A percentile compares a stretch with the other conserved stretches of the same genome.
These are phyloP conservation scores for Lanmaoa rubissima DNA, from an alignment of 768 basidiomycete species.

Conservation along the genomic window DNA sequence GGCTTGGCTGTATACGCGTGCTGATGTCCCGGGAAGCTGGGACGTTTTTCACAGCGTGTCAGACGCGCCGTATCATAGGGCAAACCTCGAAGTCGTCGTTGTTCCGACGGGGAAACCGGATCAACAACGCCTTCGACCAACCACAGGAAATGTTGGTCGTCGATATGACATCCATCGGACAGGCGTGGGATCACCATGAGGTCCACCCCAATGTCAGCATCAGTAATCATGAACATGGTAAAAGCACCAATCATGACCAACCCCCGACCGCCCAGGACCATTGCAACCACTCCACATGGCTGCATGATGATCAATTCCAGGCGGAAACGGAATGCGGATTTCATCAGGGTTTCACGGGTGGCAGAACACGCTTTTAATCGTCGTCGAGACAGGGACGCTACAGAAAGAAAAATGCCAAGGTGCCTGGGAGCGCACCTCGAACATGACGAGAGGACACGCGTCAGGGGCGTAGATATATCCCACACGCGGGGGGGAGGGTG, in stretches of 20 bases:
- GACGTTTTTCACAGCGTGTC: background rate
- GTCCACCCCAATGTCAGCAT: no score
- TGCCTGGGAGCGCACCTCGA: background rate
- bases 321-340: background rate
- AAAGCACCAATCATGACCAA: background rate
- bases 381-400: background rate
- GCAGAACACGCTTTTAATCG: background rate
- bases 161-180: background rate
- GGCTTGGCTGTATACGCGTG: background rate
- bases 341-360: background rate
- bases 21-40: background rate
- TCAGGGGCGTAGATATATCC: background rate
- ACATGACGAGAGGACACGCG: background rate
- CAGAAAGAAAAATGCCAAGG: background rate
- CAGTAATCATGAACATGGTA: background rate
- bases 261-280: background rate
- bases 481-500: background rate
- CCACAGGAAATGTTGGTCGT: background rate
- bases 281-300: background rate
- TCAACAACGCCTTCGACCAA: background rate
- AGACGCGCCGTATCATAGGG: background rate
- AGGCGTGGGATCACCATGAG: background rate
- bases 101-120: background rate
- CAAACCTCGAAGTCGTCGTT: background rate
- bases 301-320: background rate